Conservation (phyloP, 192 early-diverging fungal genomes). For the Coemansia nantahalensis region DNA sequence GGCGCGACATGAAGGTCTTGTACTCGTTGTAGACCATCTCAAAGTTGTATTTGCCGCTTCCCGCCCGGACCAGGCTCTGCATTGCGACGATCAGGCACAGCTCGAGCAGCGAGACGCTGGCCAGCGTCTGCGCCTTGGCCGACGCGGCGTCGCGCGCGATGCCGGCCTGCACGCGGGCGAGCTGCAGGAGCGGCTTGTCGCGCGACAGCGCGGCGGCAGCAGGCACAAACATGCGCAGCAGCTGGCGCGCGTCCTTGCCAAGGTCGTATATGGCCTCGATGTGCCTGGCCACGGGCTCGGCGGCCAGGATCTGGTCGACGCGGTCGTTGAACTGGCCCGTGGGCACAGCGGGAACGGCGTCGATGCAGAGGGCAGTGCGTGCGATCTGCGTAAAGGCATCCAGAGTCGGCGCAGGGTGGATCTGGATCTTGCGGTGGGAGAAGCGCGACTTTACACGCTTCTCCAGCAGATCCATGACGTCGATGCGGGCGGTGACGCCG, state of each 20-base stretch:
- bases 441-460: slow-evolving; percentile 95
- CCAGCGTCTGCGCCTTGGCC: slow-evolving; percentile 33
- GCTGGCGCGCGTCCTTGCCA: slow-evolving; percentile 36
- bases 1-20: slow-evolving; percentile 72
- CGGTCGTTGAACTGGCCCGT: slow-evolving; percentile 51
- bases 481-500: slow-evolving; percentile 77
- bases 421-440: slow-evolving; percentile 79
- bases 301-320: slow-evolving; percentile 23
- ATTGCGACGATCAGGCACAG: slow-evolving; percentile 76
- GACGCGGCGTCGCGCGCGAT: slow-evolving; percentile 13
- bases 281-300: slow-evolving; percentile 6
- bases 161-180: slow-evolving; percentile 35
- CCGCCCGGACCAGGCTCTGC: slow-evolving; percentile 65
- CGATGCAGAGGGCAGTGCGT: slow-evolving; percentile 46
- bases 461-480: slow-evolving; percentile 82
- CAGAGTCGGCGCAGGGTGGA: slow-evolving; percentile 58
- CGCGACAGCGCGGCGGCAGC: slow-evolving; percentile 14
- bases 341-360: slow-evolving; percentile 16
- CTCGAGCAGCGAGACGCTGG: slow-evolving; percentile 74
- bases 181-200: slow-evolving; percentile 2
- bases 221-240: slow-evolving; percentile 17
- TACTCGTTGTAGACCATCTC: slow-evolving; percentile 95
- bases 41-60: slow-evolving; percentile 80
- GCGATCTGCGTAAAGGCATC: slow-evolving; percentile 62
- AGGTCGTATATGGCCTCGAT: slow-evolving; percentile 27